Conservation (phyloP, 2,329 filamentous ascomycete species). For the Penicillium sp. region DNA sequence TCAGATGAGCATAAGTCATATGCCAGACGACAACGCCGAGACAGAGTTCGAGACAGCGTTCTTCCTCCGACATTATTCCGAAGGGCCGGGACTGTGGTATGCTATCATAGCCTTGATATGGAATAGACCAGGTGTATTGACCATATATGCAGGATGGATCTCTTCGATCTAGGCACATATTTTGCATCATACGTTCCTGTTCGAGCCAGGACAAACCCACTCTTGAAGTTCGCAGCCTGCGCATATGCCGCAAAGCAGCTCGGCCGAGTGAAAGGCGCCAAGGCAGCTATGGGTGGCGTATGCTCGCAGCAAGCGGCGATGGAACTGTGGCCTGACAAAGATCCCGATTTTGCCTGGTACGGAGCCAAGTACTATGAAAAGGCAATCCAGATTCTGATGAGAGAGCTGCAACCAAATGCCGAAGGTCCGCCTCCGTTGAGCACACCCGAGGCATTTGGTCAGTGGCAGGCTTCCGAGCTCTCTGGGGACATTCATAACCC, state of each 20-base stretch:
- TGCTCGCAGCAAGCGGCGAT: conserved; percentile 51
- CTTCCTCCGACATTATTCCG: conserved; percentile 61
- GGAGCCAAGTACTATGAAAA: conserved; percentile 65
- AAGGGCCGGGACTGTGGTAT: conserved; percentile 61
- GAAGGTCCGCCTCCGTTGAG: conserved; percentile 37
- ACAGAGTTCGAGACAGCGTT: conserved; percentile 61
- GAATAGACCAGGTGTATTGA: conserved; percentile 7
- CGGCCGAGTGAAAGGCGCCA: conserved; percentile 55
- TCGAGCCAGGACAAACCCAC: conserved; percentile 53
- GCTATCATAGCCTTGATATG: conserved; percentile 12
- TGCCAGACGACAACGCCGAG: conserved; percentile 36
- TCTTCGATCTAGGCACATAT: conserved; percentile 56
- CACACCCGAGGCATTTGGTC: conserved; percentile 37
- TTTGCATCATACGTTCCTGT: conserved; percentile 63
- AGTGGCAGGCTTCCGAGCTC: conserved; percentile 38
- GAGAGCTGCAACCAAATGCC: conserved; percentile 43
- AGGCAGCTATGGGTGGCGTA: conserved; percentile 53
- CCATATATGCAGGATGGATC: conserved; percentile 41
- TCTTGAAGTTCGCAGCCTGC: conserved; percentile 57
- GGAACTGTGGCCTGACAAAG: conserved; percentile 54
- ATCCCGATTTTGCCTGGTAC: conserved; percentile 61
- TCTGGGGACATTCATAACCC: conserved; percentile 43
- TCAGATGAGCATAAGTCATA: conserved; percentile 22
- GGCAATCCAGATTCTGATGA: conserved; percentile 60
- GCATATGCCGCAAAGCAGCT: conserved; percentile 65